These are phyloP conservation scores for Plasmodium yoelii DNA, from an alignment of 169 alveolate species.

Conservation along the genomic window DNA sequence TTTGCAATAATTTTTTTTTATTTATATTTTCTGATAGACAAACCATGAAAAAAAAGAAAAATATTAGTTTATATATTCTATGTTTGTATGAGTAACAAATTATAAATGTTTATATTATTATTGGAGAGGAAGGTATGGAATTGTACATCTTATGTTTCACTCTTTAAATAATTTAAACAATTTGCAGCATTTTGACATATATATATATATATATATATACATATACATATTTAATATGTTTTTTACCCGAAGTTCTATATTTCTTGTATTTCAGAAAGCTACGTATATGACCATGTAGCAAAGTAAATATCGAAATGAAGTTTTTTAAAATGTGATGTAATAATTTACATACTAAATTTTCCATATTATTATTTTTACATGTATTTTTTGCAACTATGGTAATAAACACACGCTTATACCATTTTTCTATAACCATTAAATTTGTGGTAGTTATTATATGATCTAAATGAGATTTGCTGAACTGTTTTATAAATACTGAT, in stretches of 20 bases:
- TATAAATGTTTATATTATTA: not conserved
- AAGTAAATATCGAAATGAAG: constrained; percentile 60
- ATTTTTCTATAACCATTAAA: constrained; percentile 48
- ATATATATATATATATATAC: no score
- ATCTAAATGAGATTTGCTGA: constrained; percentile 55
- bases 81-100: not conserved
- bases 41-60: not conserved
- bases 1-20: constrained; percentile 45
- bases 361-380: constrained; percentile 44
- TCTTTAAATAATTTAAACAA: no score
- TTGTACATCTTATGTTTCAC: not conserved
- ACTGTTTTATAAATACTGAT: constrained; percentile 37
- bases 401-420: constrained; percentile 55
- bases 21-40: constrained; percentile 38
- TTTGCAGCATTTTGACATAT: no score
- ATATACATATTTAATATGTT: not conserved
- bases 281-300: constrained; percentile 67
- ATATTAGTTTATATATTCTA: not conserved
- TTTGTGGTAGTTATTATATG: constrained; percentile 46
- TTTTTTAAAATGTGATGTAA: constrained; percentile 36
- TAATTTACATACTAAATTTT: constrained; percentile 50
- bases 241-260: constrained; percentile 38
- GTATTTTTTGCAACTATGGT: constrained; percentile 36
- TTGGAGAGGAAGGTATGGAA: not conserved
- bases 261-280: constrained; percentile 50